These are phyloP conservation scores for Geotrichum reessii DNA, from an alignment of 1,139 yeast species.

Conservation along the genomic window DNA sequence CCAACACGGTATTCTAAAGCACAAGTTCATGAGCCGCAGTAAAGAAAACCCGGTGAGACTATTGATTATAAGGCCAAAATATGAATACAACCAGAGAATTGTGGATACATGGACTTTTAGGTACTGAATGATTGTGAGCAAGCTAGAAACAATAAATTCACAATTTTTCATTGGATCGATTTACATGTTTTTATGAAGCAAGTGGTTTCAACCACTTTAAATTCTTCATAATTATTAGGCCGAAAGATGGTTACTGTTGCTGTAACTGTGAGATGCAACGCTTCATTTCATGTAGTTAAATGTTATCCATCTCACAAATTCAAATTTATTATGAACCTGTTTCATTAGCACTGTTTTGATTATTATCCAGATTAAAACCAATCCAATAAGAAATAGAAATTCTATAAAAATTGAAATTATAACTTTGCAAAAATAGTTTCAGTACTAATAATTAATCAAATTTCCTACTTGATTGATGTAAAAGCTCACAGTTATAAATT, in stretches of 20 bases:
- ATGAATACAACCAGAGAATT: not conserved
- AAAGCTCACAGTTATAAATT: not conserved
- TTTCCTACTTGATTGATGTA: too few relatives aligned
- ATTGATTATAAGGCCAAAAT: not conserved
- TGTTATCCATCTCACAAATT: not conserved
- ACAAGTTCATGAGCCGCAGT: not conserved
- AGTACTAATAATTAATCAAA: too few relatives aligned
- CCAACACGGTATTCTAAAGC: not conserved
- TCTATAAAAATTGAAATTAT: not conserved
- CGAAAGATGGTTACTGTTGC: not conserved
- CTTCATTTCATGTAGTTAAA: not conserved
- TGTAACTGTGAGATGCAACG: not conserved
- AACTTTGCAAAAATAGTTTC: not conserved
- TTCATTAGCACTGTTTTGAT: not conserved
- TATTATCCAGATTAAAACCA: not conserved
- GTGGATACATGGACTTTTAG: not conserved
- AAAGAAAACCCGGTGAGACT: not conserved
- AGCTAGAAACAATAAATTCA: not conserved
- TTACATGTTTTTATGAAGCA: not conserved
- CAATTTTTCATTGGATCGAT: not conserved
- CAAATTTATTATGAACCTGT: not conserved
- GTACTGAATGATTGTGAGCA: not conserved
- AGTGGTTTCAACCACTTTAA: not conserved
- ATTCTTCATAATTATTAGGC: not conserved
- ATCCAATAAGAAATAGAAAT: not conserved